Evolutionary conservation across 495 filamentous ascomycete species (phyloP).

Genomic region (Neurospora discreta): DNA sequence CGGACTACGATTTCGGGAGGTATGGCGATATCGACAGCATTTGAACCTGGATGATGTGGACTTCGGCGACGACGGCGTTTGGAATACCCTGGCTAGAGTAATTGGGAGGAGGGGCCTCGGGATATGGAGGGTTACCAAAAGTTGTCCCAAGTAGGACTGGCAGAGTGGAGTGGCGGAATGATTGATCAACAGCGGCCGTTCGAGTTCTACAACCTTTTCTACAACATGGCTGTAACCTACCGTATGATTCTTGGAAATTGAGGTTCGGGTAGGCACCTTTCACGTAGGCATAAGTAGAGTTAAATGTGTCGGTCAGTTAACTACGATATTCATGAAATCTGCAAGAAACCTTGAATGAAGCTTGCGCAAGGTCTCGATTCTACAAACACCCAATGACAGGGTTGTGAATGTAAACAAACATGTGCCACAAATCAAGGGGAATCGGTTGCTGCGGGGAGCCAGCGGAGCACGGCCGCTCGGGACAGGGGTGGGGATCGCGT

Average conservation of each 20-base stretch:
- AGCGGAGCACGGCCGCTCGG: not conserved
- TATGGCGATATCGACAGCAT: constrained; percentile 66
- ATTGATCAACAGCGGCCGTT: not conserved
- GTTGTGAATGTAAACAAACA: not conserved
- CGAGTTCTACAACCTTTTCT: not conserved
- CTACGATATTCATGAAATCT: not conserved
- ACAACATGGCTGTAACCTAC: not conserved
- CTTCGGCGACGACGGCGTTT: constrained; percentile 72
- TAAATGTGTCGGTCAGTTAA: too few relatives aligned
- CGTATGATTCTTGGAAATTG: too few relatives aligned
- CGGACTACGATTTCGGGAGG: constrained; percentile 45
- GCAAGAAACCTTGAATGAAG: not conserved
- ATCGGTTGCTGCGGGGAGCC: not conserved
- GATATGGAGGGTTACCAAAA: constrained; percentile 64
- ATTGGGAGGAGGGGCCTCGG: constrained; percentile 70
- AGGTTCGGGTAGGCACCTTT: too few relatives aligned
- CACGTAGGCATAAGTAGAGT: too few relatives aligned
- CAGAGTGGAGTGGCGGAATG: not conserved
- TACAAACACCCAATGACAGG: not conserved
- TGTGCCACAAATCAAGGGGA: not conserved
- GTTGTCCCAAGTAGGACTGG: constrained; percentile 20
- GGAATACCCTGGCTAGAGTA: constrained; percentile 61
- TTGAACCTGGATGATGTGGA: constrained; percentile 90
- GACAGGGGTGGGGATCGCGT: not conserved
- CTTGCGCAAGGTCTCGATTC: not conserved